A percentile compares a stretch with the other conserved stretches of the same genome.
These are phyloP conservation scores for Cladophialophora exuberans DNA, from an alignment of 2,329 filamentous ascomycete species.

Conservation along the genomic window DNA sequence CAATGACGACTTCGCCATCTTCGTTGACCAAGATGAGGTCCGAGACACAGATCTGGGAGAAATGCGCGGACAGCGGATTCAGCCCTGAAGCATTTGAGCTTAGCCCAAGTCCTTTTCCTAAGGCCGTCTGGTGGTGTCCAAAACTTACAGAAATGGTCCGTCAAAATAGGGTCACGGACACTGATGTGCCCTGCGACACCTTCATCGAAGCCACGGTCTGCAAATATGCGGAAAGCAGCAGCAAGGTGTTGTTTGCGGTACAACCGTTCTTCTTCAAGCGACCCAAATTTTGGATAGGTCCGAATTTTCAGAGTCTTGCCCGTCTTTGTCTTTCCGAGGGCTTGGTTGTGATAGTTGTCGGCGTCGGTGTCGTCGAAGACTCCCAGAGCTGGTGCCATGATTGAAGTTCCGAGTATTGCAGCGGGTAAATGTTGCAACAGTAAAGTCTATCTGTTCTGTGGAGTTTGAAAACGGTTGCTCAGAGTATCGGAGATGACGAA, in stretches of 20 bases:
- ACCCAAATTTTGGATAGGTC: not conserved
- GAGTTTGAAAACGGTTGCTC: too few species aligned
- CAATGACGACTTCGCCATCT: conserved; percentile 45
- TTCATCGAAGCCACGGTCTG: conserved; percentile 45
- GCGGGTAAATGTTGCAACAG: too few species aligned
- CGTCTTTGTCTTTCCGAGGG: not conserved
- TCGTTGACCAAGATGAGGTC: conserved; percentile 51
- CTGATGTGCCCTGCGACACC: conserved; percentile 50
- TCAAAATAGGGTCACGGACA: conserved; percentile 44
- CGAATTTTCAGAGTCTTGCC: not conserved
- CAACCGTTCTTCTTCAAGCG: conserved; percentile 39
- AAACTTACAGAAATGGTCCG: conserved; percentile 43
- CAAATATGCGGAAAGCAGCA: conserved; percentile 49
- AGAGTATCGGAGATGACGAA: too few species aligned
- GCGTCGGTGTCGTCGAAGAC: not conserved
- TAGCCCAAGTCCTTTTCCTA: too few species aligned
- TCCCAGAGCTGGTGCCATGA: not conserved
- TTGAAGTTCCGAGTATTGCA: too few species aligned
- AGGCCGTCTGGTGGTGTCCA: too few species aligned
- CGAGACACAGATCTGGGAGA: conserved; percentile 46
- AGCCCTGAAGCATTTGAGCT: too few species aligned
- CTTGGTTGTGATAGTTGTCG: not conserved
- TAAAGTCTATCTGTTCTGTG: too few species aligned
- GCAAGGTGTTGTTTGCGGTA: conserved; percentile 53
- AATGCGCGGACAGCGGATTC: conserved; percentile 50